Percentiles rank a stretch among this genome's conserved stretches.
Evolutionary conservation across 495 filamentous ascomycete species (phyloP).

Genomic region (Cryomyces minteri): DNA sequence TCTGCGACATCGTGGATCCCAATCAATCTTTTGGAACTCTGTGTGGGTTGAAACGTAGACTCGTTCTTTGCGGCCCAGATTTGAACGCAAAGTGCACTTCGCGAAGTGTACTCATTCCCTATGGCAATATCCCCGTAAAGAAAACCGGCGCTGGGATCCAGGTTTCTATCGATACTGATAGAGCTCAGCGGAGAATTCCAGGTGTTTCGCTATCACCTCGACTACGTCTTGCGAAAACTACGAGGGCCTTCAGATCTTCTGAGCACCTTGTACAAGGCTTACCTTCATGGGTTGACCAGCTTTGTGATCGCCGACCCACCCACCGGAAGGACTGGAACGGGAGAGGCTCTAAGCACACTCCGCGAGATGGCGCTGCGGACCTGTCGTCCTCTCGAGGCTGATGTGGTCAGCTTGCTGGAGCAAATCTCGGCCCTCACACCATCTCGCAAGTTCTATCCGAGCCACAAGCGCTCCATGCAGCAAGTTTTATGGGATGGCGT

Average conservation of each 20-base stretch:
- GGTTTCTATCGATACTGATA: conserved; percentile 8
- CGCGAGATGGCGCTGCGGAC: conserved; percentile 29
- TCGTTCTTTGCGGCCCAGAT: conserved; percentile 25
- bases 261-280: conserved; percentile 33
- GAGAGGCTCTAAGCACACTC: conserved; percentile 35
- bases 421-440: conserved; percentile 35
- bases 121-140: not conserved
- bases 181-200: conserved; percentile 9
- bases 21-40: conserved; percentile 32
- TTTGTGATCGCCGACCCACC: conserved; percentile 38
- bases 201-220: conserved; percentile 27
- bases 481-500: conserved; percentile 25
- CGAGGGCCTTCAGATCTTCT: conserved; percentile 21
- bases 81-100: not conserved
- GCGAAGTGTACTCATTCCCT: not conserved
- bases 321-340: conserved; percentile 40
- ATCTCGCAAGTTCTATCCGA: conserved; percentile 35
- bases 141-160: not conserved
- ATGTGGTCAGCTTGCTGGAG: conserved; percentile 22
- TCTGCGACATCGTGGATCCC: conserved; percentile 34
- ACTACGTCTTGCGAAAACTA: conserved; percentile 29
- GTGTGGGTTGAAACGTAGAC: conserved; percentile 31
- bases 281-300: conserved; percentile 39
- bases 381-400: conserved; percentile 23
- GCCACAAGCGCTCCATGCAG: conserved; percentile 28